Evolutionary conservation across 2,329 filamentous ascomycete genomes (phyloP).

Genomic region (Colletotrichum horii): DNA sequence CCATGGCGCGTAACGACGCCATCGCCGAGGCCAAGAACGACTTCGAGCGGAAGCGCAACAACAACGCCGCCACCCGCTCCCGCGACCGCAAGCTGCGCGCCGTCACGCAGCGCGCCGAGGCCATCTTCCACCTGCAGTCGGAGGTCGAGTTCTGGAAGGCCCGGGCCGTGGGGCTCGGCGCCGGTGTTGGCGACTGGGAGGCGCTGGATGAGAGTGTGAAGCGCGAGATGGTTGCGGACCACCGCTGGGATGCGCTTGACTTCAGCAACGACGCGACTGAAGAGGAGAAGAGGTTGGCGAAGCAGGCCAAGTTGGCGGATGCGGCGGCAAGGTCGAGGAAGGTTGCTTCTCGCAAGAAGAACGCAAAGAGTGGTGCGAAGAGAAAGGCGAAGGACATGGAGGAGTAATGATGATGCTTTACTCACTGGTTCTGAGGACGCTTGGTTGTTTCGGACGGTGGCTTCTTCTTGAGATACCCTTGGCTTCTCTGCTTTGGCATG

Average conservation of each 20-base stretch:
- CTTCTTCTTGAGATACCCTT: background rate
- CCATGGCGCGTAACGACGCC: constrained; percentile 26
- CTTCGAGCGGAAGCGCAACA: constrained; percentile 39
- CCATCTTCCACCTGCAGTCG: constrained; percentile 22
- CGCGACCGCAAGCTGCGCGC: constrained; percentile 23
- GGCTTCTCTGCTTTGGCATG: background rate
- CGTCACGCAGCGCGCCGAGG: constrained; percentile 30
- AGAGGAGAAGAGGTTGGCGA: background rate
- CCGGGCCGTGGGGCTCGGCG: constrained; percentile 28
- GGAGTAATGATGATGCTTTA: background rate
- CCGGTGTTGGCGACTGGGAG: constrained; percentile 25
- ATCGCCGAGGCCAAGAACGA: constrained; percentile 28
- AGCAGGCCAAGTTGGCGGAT: background rate
- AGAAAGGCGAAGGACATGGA: background rate
- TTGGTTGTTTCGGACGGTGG: background rate
- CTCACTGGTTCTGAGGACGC: too few relatives aligned
- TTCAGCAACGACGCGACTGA: background rate
- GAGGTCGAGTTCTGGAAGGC: constrained; percentile 27
- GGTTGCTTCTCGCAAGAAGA: background rate
- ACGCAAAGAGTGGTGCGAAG: background rate
- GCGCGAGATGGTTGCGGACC: constrained; percentile 23
- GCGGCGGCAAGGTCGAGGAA: background rate
- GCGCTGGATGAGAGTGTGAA: constrained; percentile 21
- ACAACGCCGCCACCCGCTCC: constrained; percentile 41
- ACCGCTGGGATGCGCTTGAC: constrained; percentile 23